Base-by-base conservation (phyloP, 2,329 filamentous ascomycete genomes). In the Dactylellina sp. region DNA sequence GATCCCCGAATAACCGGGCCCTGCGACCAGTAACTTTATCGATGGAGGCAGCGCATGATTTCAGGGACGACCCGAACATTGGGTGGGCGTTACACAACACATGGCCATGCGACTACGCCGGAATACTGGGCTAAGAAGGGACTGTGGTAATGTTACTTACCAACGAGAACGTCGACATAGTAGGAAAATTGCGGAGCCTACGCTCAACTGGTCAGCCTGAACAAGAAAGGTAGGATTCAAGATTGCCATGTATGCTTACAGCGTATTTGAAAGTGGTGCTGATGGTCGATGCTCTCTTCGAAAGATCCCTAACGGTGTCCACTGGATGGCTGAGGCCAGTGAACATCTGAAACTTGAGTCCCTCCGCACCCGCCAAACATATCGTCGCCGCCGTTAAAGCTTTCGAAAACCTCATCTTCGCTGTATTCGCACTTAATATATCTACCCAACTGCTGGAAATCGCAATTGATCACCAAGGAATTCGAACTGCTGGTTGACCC, bases 101-200 rank as follows among this genome's bases (percentile, higher is more conserved):
- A 52, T 22, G 7, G 24, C n/a, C 16, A 6, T 35, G 25, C 49
- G 28, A 37, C 25, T 37, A 18, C n/a, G 12, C 0, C 1, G 12
- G 9, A 9, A 14, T 12, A 46, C 16, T 25, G 9, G 24, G 46
- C 18, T 9, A 18, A 9, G 7, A 20, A 20, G 14, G 25, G 44
- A 60, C 25, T 12, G 25, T 18, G 9, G 44, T 5, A 44, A 1
- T 20, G 16, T 16, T 22, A 57, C 70, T 66, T 28, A 74, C 70
- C 70, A 28, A 74, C 70, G 14, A 74, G 61, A 24, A 74, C 28
- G 18, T 74, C 70, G 32, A 74, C 70, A 62, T 74, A 74, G 49
- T 66, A 74, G 20, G 70, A 74, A 35, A 74, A 74, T 74, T 74
- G 70, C 11, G 70, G 70, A 20, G 70, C 70, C 70, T 74, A 11